Evolutionary conservation across 2,329 filamentous ascomycete genomes (phyloP), one percentile per base, ranked within the genome.

Genomic region (Tolypocladium paradoxum): DNA sequence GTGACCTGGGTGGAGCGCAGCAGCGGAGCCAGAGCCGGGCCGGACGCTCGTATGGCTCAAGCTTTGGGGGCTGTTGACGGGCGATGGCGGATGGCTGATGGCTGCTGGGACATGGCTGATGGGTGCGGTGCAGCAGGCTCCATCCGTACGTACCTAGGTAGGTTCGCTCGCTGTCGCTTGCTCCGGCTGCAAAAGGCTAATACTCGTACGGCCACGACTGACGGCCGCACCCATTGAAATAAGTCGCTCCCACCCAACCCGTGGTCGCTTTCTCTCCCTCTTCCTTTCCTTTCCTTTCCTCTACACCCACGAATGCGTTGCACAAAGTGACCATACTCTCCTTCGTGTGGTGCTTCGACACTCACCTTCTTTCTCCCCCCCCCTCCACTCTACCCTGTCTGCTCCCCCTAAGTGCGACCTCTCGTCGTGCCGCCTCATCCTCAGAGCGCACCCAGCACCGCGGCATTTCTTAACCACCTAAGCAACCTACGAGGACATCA

Each of bases 231-330:
- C 59, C 63, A 70, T 71, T 68, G 66, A 71, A 71, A 71, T 68
- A 71, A 71, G 61, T 65, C 63, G 61, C 65, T 64, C 64, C 67
- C 66, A 58, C 68, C 69, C 62, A 40, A 55, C 61, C 61, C 57
- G 50, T 53, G 31, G 14, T 40, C 24, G 45, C 54, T 54, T 48
- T 36, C 43, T 34, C 27, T 45, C 35, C 47, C 46, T 50, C 58
- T 54, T 60, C 56, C 54, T 56, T 60, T 61, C 64, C 62, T 64
- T 63, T 65, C 65, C 66, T 67, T 62, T 60, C 65, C 65, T 65
- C 61, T 64, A 68, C 70, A 76, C 74, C 74, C 73, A 75, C 73
- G 74, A 74, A 75, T 75, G 74, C 65, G 70, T 70, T 67, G 63
- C 64, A 66, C 68, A 66, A 70, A 69, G 68, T 67, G 63, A 64